phyloP scores from a whole-genome alignment of 2,329 filamentous ascomycete genomes.

The Sphaerulina populicola region DNA sequence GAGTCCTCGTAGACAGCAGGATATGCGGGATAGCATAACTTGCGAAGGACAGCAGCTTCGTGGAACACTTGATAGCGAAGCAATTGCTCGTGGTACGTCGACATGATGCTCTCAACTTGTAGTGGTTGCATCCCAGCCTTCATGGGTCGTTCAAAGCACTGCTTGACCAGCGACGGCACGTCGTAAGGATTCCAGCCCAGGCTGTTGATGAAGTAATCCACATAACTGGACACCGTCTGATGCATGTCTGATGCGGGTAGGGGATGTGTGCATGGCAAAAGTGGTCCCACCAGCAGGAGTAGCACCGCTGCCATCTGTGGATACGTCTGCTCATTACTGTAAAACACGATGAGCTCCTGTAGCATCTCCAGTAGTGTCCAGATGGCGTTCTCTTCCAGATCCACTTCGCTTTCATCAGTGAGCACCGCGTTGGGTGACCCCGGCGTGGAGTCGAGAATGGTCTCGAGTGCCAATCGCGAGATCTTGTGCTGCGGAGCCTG shows the following conservation, averaged over 20 bases:
- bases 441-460: conserved; percentile 1
- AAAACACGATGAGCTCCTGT: conserved; percentile 36
- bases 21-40: conserved; percentile 47
- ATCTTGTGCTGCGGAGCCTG: conserved; percentile 3
- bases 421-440: conserved; percentile 10
- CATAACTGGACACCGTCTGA: conserved; percentile 34
- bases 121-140: conserved; percentile 41
- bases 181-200: conserved; percentile 26
- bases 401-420: conserved; percentile 17
- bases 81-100: conserved; percentile 51
- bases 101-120: conserved; percentile 49
- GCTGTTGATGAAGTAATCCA: conserved; percentile 36
- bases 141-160: conserved; percentile 36
- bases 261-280: conserved; percentile 38
- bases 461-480: conserved; percentile 7
- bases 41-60: conserved; percentile 50
- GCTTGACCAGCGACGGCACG: conserved; percentile 34
- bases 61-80: conserved; percentile 41
- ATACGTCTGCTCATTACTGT: conserved; percentile 37
- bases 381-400: conserved; percentile 27
- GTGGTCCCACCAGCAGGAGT: conserved; percentile 40
- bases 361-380: conserved; percentile 40
- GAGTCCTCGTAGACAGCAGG: conserved; percentile 51
- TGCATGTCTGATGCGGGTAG: conserved; percentile 29
- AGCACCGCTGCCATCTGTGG: conserved; percentile 43